A percentile compares a stretch with the other conserved stretches of the same genome.
Evolutionary conservation across 305 asterid genomes (phyloP).

Genomic region (Nicotiana rustica): DNA sequence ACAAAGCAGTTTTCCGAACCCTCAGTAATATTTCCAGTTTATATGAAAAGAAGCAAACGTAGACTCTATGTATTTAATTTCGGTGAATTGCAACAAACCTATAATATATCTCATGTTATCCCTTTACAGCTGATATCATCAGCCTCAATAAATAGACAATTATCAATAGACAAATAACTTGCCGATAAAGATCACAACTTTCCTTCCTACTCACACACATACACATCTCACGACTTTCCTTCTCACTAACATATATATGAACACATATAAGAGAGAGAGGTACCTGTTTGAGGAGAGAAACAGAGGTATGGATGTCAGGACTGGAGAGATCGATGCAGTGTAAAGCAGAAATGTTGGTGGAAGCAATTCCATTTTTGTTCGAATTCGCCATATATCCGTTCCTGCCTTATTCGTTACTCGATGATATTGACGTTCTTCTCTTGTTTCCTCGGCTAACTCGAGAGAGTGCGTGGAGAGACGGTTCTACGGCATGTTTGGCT

Average conservation of each 20-base stretch:
- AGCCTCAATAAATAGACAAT: not conserved
- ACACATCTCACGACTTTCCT: not conserved
- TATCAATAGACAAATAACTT: not conserved
- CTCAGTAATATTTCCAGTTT: too few relatives aligned
- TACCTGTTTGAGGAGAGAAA: constrained; percentile 51
- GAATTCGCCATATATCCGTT: constrained; percentile 31
- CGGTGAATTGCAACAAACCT: not conserved
- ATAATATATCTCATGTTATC: not conserved
- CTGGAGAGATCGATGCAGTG: constrained; percentile 50
- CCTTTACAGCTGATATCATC: constrained; percentile 2
- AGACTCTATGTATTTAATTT: not conserved
- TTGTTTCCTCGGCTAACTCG: not conserved
- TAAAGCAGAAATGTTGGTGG: constrained; percentile 35
- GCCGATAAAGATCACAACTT: not conserved
- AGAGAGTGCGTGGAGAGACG: not conserved
- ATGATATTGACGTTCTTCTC: not conserved
- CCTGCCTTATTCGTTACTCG: not conserved
- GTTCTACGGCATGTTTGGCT: not conserved
- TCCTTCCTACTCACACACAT: not conserved
- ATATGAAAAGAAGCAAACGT: too few relatives aligned
- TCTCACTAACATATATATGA: not conserved
- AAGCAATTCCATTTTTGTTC: constrained; percentile 22
- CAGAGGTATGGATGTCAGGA: constrained; percentile 45
- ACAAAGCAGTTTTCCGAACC: too few relatives aligned
- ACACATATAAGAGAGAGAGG: not conserved